These are phyloP conservation scores for Cubamyces sp. DNA, from an alignment of 768 basidiomycete species.

Conservation along the genomic window DNA sequence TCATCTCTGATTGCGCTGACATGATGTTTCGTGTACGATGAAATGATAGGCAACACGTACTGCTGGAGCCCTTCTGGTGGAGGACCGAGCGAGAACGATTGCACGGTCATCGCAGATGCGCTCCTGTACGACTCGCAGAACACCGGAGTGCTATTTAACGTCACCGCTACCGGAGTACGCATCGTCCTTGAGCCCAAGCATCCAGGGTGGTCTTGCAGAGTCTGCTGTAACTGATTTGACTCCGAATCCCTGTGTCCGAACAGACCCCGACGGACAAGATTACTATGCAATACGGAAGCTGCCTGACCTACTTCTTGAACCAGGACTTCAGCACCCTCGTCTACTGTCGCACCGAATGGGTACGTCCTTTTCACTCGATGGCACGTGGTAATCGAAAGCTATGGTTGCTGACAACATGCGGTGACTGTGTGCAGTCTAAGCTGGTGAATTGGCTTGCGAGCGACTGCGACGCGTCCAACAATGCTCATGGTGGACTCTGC, in stretches of 20 bases:
- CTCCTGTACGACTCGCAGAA: constrained; percentile 52
- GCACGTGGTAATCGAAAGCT: not conserved
- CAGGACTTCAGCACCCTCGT: constrained; percentile 43
- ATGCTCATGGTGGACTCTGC: constrained; percentile 54
- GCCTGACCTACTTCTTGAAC: constrained; percentile 53
- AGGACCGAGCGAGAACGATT: constrained; percentile 52
- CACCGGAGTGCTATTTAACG: constrained; percentile 36
- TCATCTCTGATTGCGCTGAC: not conserved
- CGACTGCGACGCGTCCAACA: constrained; percentile 52
- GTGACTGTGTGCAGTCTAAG: constrained; percentile 22
- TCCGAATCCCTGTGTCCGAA: not conserved
- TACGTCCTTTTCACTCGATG: constrained; percentile 28
- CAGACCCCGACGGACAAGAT: constrained; percentile 41
- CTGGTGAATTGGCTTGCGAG: constrained; percentile 45
- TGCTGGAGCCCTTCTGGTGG: constrained; percentile 52
- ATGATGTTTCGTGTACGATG: too few species aligned
- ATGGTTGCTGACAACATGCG: constrained; percentile 31
- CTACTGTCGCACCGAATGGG: constrained; percentile 55
- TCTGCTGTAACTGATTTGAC: not conserved
- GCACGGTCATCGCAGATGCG: constrained; percentile 53
- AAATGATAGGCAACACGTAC: constrained; percentile 37
- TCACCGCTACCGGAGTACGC: constrained; percentile 13
- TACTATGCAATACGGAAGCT: constrained; percentile 46
- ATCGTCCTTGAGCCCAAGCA: too few species aligned
- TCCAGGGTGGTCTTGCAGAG: not conserved